Conservation (phyloP, 225 moss, liverwort and hornwort species). For the Pseudoscleropodium purum region DNA sequence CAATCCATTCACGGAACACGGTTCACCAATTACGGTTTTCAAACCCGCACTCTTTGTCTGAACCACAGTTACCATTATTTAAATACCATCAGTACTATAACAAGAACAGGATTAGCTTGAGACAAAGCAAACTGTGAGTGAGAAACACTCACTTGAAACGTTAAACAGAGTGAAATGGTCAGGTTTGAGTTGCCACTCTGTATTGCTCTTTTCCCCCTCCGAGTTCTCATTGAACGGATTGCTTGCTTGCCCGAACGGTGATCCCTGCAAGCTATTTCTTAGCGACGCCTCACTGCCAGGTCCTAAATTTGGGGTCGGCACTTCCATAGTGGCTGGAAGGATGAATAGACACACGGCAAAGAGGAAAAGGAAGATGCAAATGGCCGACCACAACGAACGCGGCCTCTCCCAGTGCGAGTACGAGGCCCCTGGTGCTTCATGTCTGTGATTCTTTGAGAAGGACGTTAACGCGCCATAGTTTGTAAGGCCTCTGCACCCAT, state of each 20-base stretch:
- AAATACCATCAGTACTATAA: background rate
- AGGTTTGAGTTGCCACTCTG: slow-evolving; percentile 22
- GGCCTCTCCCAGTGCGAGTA: slow-evolving; percentile 22
- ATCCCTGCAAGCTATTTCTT: background rate
- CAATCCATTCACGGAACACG: background rate
- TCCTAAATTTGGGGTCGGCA: slow-evolving; percentile 5
- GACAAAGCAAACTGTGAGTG: background rate
- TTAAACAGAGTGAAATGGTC: slow-evolving; percentile 38
- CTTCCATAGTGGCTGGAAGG: slow-evolving; percentile 30
- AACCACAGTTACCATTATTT: background rate
- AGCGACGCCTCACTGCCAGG: background rate
- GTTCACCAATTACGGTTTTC: background rate
- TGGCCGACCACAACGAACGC: slow-evolving; percentile 16
- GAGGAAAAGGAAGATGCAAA: slow-evolving; percentile 20
- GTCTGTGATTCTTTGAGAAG: slow-evolving; percentile 39
- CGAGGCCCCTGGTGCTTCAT: slow-evolving; percentile 8
- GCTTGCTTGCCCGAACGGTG: background rate
- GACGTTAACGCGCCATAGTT: slow-evolving; percentile 8
- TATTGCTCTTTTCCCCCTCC: background rate
- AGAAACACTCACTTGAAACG: slow-evolving; percentile 7
- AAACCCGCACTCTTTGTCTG: background rate
- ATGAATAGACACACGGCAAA: slow-evolving; percentile 22
- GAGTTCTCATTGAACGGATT: slow-evolving; percentile 2
- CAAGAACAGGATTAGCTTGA: background rate
- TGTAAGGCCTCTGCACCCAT: slow-evolving; percentile 1